Evolutionary conservation across 805 yeast species (phyloP), one percentile per base, ranked within the genome.

Genomic region (Scheffersomyces lignosus): DNA sequence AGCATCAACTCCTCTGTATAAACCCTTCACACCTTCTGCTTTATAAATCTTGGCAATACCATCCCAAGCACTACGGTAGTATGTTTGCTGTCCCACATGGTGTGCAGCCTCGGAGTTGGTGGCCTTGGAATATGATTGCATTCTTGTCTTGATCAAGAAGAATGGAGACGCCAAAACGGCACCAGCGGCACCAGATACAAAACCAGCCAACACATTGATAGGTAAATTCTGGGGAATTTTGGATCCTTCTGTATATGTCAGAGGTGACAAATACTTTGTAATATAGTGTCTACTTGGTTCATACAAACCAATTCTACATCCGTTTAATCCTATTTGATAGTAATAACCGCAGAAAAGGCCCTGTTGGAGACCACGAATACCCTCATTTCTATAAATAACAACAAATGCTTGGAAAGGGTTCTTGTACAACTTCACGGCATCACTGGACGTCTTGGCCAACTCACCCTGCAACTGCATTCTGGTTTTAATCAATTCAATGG

Each of bases 391-490:
- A 57, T 67, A 80, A 40, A 91, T 87, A 9, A 81, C 75, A 0
- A 59, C 73, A 46, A 90, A 66, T 1, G 96, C 96, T 64, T 93
- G 98, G 24, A 86, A 48, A 8, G 96, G 90, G 51, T 93, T 91
- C 48, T 75, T 83, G 62, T 91, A 93, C 15, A 75, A 48, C 37
- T 55, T 69, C 0, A 81, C 72, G 16, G 71, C 73, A 27, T 73
- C 66, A 4, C 66, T 71, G 22, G 71, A 59, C 7, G 73, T 64
- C 10, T 82, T 71, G 9, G 78, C 67, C 34, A 91, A 71, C 64
- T 93, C 98, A 42, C 99, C 99, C 62, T 93, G 97, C 31, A 93
- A 70, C 62, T 93, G 99, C 95, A 91, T 86, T 66, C 98, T 72
- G 6, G 96, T 93, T 66, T 93, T 93, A 49, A 91, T 88, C 44